Evolutionary conservation across 2,329 filamentous ascomycete species (phyloP), one percentile per base, ranked within the genome.

Genomic region (Phialophora tarda): DNA sequence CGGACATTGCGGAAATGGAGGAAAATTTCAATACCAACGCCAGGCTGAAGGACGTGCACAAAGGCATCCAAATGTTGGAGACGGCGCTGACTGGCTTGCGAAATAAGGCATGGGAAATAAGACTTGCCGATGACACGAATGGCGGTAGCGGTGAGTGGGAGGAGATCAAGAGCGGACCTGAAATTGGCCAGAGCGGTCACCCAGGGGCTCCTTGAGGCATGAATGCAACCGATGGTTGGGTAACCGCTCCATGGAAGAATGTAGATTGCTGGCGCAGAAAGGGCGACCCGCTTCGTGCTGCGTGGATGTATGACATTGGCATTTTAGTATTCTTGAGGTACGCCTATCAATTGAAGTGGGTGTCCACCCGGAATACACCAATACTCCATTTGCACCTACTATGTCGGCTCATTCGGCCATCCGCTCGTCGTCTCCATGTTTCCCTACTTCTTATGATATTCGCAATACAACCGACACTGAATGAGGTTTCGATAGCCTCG

Each of bases 1-100:
- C 23, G 41, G 41, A 64, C 12, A 61, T 69, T 23, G 63, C 50
- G 3, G 23, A 63, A 8, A 32, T 69, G 50, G 68, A 69, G 30
- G 14, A 53, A 12, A 55, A 47, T 6, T 51, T 51, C 48, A 26
- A 26, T 23, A 7, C 48, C 6, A 23, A 51, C 10, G 38, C 17
- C 6, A 44, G n/a, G 38, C 38, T 44, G 38, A 44, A 44, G 38
- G 38, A 21, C 14, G 14, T 44, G 38, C 17, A 44, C 14, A 44
- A 14, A 23, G 12, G 1, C 11, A 51, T 51, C 48, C 10, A 26
- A 17, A 4, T 11, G 7, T 26, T 51, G 48, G 48, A 51, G 48
- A 23, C 10, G 24, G 23, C 7, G 24, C 10, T 51, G 12, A 14
- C 21, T 23, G 14, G 24, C 21, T 23, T 51, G 48, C 48, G 48